Percentiles rank a stretch among this genome's conserved stretches.
These are phyloP conservation scores for sorghum (Sorghum bicolor) DNA, from an alignment of 176 grass and related monocot genomes.

Conservation along the genomic window DNA sequence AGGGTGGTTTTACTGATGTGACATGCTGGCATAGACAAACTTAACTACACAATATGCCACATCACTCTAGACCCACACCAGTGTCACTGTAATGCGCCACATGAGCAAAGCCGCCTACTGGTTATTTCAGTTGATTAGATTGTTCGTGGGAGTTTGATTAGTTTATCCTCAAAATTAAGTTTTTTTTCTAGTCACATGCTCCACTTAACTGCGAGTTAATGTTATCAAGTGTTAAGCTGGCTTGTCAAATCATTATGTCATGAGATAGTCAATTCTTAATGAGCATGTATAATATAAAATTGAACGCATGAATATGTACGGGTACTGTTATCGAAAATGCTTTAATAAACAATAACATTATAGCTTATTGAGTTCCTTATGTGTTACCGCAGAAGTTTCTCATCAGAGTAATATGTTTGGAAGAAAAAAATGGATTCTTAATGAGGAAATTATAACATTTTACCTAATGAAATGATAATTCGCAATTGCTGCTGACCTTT, in stretches of 20 bases:
- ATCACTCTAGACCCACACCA: neutral
- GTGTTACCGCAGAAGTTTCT: neutral
- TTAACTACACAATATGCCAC: neutral
- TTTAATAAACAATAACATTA: neutral
- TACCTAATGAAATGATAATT: neutral
- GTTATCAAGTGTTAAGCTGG: neutral
- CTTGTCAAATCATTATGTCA: neutral
- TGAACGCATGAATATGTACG: neutral
- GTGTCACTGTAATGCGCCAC: neutral
- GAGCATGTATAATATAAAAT: neutral
- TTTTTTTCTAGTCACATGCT: neutral
- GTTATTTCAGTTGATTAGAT: neutral
- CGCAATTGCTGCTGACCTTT: neutral
- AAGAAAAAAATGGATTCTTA: no score
- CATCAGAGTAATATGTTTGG: neutral
- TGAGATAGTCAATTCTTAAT: neutral
- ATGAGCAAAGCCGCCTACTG: neutral
- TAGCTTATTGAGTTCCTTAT: neutral
- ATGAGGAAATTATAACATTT: neutral
- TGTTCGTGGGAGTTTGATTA: slow-evolving; percentile 5
- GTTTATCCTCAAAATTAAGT: neutral
- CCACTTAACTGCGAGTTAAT: neutral
- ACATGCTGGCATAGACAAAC: neutral
- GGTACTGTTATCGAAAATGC: neutral
- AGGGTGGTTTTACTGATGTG: neutral